Base-by-base conservation (phyloP, 1,284 basidiomycete genomes). In the Apiotrichum siamense region DNA sequence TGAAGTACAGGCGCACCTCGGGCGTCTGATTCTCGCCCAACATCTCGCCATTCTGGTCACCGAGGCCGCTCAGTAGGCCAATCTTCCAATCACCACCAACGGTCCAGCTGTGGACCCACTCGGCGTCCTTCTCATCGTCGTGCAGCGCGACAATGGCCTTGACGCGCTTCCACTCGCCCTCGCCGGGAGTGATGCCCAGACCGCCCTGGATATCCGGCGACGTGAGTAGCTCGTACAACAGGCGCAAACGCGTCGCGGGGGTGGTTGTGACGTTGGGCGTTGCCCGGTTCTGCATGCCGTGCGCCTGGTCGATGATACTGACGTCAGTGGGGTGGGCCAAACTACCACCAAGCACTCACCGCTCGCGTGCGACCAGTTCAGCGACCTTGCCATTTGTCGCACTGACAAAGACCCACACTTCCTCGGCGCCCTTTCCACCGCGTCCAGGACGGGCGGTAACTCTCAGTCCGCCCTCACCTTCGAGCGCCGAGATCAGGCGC, bases 1-100 rank as follows among this genome's bases (percentile, higher is more conserved):
- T 81, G 71, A 93, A 96, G 75, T 97, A 96, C 24, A 93, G 80
- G n/a, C 89, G 88, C 15, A 94, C 78, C 1, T 83, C 79, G 63
- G 90, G 88, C 15, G 92, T 89, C 66, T 91, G 92, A 51, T 70
- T 62, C 24, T 59, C 44, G 26, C 62, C 61, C 2, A 72, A 54
- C 18, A 55, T 57, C 3, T 54, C 35, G n/a, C 57, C 58, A 77
- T 79, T 52, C 78, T 79, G 39, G 83, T 78, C 54, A 81, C 77
- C 38, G 77, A 78, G 44, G 60, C 70, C 51, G 60, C 66, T 73
- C 18, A 72, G 54, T 33, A 84, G 78, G 4, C 82, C 81, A 31
- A 85, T 76, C 44, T 80, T 78, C 51, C 80, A 74, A 49, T 76
- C 69, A 27, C 63, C 64, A 12, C 64, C 67, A 18, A 60, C 41